Evolutionary conservation across 805 yeast species (phyloP).

Genomic region (Sugiyamaella smithiae): DNA sequence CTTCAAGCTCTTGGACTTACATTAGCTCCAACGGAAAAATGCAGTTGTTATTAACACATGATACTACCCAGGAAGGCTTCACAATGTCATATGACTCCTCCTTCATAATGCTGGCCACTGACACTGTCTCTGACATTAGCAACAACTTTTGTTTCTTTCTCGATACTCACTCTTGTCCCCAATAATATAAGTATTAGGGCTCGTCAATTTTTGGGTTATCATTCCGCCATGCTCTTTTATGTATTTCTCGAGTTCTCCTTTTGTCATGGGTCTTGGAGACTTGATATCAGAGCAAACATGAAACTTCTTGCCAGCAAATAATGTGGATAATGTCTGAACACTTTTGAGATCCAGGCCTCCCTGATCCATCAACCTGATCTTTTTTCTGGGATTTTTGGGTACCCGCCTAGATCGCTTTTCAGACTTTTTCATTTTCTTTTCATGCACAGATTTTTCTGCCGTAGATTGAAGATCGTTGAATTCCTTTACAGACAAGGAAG

Average conservation of each 20-base stretch:
- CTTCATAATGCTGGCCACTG: constrained; percentile 39
- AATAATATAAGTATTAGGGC: constrained; percentile 14
- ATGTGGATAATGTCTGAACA: constrained; percentile 11
- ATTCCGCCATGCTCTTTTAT: constrained; percentile 32
- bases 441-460: constrained; percentile 20
- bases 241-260: constrained; percentile 22
- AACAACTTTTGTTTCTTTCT: constrained; percentile 11
- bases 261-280: constrained; percentile 24
- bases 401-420: constrained; percentile 29
- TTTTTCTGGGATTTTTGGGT: constrained; percentile 9
- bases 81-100: constrained; percentile 56
- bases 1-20: constrained; percentile 6
- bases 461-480: constrained; percentile 39
- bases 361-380: constrained; percentile 2
- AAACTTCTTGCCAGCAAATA: constrained; percentile 26
- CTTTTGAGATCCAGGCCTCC: background rate
- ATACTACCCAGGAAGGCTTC: constrained; percentile 69
- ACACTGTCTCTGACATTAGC: constrained; percentile 35
- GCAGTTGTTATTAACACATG: constrained; percentile 47
- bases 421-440: constrained; percentile 24
- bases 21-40: constrained; percentile 58
- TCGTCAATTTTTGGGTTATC: constrained; percentile 23
- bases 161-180: constrained; percentile 26
- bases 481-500: constrained; percentile 55
- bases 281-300: constrained; percentile 29